A percentile compares a stretch with the other conserved stretches of the same genome.
Conservation (phyloP, 73 alveolate genomes). For the Uronychia setigera region DNA sequence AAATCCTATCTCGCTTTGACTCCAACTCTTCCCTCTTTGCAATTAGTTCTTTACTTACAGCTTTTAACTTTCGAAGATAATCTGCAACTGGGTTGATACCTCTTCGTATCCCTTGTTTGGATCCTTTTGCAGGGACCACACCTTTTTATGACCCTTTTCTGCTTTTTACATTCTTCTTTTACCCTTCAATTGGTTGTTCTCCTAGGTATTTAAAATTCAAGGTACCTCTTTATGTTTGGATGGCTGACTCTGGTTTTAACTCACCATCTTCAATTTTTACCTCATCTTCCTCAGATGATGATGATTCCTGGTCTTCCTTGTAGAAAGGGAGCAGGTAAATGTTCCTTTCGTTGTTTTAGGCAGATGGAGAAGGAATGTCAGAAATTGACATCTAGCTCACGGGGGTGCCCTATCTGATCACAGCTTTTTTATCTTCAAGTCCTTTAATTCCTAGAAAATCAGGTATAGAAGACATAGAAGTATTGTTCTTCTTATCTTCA, state of each 20-base stretch:
- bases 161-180: neutral
- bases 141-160: neutral
- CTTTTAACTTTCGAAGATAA: neutral
- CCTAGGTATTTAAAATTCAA: too few species aligned
- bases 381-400: conserved; percentile 26
- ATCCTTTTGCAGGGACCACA: neutral
- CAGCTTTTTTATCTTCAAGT: conserved; percentile 5
- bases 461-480: neutral
- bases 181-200: too few species aligned
- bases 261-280: too few species aligned
- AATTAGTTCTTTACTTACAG: neutral
- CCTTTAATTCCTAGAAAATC: neutral
- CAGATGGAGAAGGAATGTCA: conserved; percentile 56
- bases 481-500: neutral
- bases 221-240: too few species aligned
- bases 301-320: neutral
- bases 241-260: too few species aligned
- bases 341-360: neutral
- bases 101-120: neutral
- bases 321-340: neutral
- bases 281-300: neutral
- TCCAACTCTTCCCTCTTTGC: neutral
- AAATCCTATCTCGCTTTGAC: neutral
- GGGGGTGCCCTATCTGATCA: conserved; percentile 41
- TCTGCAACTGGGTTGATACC: neutral